phyloP scores from a whole-genome alignment of 345 rosid species.

The Citrus cavaleriei region DNA sequence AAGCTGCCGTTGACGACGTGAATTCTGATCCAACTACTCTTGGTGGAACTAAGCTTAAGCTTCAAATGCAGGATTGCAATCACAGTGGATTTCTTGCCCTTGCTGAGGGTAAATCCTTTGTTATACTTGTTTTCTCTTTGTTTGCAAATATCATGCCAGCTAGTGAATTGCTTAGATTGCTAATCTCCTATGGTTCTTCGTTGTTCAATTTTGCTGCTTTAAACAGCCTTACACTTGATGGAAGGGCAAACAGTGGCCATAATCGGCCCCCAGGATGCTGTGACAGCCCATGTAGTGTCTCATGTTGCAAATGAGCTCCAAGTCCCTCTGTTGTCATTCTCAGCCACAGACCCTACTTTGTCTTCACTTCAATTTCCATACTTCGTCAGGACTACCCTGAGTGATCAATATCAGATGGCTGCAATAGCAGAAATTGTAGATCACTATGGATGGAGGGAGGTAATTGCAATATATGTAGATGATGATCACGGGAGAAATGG shows the following conservation, averaged over 20 bases:
- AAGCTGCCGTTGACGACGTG: conserved; percentile 69
- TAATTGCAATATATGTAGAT: conserved; percentile 66
- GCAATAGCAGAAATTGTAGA: conserved; percentile 69
- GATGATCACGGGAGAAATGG: conserved; percentile 89
- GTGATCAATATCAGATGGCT: conserved; percentile 74
- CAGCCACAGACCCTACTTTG: conserved; percentile 82
- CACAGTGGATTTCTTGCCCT: conserved; percentile 58
- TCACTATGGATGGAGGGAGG: conserved; percentile 80
- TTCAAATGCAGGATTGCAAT: conserved; percentile 56
- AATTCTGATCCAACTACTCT: conserved; percentile 64
- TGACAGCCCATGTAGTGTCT: conserved; percentile 68
- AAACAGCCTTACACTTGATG: conserved; percentile 69
- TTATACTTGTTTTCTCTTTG: neutral
- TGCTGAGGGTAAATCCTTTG: conserved; percentile 28
- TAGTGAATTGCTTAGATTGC: neutral
- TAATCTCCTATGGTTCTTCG: neutral
- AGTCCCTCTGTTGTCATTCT: conserved; percentile 67
- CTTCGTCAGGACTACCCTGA: conserved; percentile 70
- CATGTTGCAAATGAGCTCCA: conserved; percentile 56
- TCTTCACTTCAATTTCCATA: conserved; percentile 71
- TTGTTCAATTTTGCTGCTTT: conserved; percentile 10
- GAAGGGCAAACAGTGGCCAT: conserved; percentile 72
- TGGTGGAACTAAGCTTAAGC: conserved; percentile 42
- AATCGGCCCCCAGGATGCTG: conserved; percentile 79
- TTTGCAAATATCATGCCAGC: neutral